Evolutionary conservation across 225 moss, liverwort and hornwort genomes (phyloP), one percentile per base, ranked within the genome.

Genomic region (Polytrichum formosum): DNA sequence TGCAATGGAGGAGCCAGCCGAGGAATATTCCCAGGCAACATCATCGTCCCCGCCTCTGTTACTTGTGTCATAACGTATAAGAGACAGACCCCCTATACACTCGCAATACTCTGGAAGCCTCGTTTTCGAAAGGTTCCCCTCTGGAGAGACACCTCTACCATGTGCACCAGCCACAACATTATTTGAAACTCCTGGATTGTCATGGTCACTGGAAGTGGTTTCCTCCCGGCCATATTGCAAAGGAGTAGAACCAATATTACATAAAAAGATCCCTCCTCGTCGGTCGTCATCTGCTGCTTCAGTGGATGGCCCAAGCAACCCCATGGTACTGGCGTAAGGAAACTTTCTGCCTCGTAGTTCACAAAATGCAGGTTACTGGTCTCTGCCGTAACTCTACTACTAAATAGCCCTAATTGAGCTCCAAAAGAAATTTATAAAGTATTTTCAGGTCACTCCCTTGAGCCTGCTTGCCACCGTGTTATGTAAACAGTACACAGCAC

Each of bases 21-120:
- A 67, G 9, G 84, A 73, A 72, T 81, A 87, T 71, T 84, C 79
- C 95, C 90, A 92, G 28, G 82, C 81, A 65, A 71, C 72, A n/a
- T 71, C 78, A 55, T 84, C 80, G 28, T 84, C 55, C 25, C 64
- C 90, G 66, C 26, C 78, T 56, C 56, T 69, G 58, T 67, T 72
- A 53, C 28, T 68, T n/a, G 70, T 59, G 64, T 75, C 77, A 28
- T 70, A 75, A 4, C 69, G 67, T 63, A 81, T 76, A 54, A 61
- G 63, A 21, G 83, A 84, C 55, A 75, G 67, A 18, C 71, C 70
- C 61, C 85, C 82, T n/a, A 75, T 72, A 68, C 78, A 82, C 19
- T 87, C 84, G 72, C 87, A 87, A 76, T 75, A 86, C 37, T 83
- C 88, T 53, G 84, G 73, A 55, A 81, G 79, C 67, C 80, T 88